Evolutionary conservation across 257 asterid species (phyloP), one percentile per base, ranked within the genome.

Genomic region (Nicotiana benthamiana): DNA sequence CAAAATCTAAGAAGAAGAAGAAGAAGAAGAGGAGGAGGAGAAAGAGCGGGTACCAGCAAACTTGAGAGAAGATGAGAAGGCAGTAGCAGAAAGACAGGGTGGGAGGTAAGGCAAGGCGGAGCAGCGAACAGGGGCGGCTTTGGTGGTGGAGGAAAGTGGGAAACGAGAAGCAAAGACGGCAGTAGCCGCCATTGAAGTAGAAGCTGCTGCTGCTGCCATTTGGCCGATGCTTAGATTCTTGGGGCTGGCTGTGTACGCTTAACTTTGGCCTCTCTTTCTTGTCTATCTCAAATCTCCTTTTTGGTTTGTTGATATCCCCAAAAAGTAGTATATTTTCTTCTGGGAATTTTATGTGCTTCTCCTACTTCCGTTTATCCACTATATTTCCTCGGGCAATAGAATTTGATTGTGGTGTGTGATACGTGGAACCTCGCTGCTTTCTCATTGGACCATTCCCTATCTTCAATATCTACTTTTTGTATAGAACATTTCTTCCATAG

Each of bases 181-280:
- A 84, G 95, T 88, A 83, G 97, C 95, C 87, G 97, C 95, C 97
- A 91, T 92, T 62, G 95, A 94, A 86, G 95, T 88, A 87, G 95
- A 88, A 88, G 97, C 95, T 89, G 94, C 91, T 83, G 89, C 90
- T 62, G 95, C 93, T 91, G 94, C 94, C 90, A 84, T 83, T 84
- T 75, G 83, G 77, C 84, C 56, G 84, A 27, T 77, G 20, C 30
- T 60, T 32, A 54, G 22, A 54, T 60, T 15, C 65, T 22, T 18
- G 11, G 36, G 16, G 27, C 20, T 32, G 60, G 56, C 46, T 72
- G 20, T 74, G 76, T 81, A 77, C 83, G 12, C 52, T 80, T 81
- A 75, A 85, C 24, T 46, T 84, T 79, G 74, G 91, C 90, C 91
- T 86, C 85, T 83, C 85, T 84, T 80, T 84, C 84, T 87, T 86